Percentiles rank a stretch among this genome's conserved stretches.
Conservation (phyloP, 345 rosid genomes). For the Erucastrum elatum region DNA sequence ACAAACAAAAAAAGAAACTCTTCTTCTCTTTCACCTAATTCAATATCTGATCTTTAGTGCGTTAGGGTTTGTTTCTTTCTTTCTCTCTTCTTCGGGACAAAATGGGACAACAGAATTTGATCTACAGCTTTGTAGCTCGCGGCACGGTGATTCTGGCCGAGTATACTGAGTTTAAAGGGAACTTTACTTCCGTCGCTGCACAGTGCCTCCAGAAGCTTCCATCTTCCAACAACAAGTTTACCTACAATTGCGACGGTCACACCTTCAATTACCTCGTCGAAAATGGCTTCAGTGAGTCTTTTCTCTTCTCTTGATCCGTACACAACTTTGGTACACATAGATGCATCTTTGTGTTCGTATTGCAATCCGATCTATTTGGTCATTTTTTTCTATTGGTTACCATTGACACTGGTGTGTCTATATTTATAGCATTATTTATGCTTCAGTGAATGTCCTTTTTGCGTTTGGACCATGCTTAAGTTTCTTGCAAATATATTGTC, state of each 20-base stretch:
- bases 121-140: conserved; percentile 70
- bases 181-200: conserved; percentile 63
- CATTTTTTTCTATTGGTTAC: neutral
- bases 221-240: conserved; percentile 61
- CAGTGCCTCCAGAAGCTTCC: conserved; percentile 80
- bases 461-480: neutral
- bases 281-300: conserved; percentile 57
- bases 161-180: conserved; percentile 67
- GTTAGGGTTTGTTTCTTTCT: conserved; percentile 13
- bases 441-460: neutral
- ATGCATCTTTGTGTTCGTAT: neutral
- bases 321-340: neutral
- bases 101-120: conserved; percentile 72
- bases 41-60: neutral
- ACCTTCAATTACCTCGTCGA: conserved; percentile 72
- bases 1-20: neutral
- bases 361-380: neutral
- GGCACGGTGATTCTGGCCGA: conserved; percentile 66
- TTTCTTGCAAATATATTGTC: neutral
- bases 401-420: neutral
- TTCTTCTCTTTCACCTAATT: conserved; percentile 7
- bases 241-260: conserved; percentile 73
- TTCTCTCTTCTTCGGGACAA: neutral
- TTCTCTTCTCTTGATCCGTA: neutral
- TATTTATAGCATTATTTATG: neutral